These are phyloP conservation scores for Tetrahymena elliotti DNA, from an alignment of 73 alveolate species.

Conservation along the genomic window DNA sequence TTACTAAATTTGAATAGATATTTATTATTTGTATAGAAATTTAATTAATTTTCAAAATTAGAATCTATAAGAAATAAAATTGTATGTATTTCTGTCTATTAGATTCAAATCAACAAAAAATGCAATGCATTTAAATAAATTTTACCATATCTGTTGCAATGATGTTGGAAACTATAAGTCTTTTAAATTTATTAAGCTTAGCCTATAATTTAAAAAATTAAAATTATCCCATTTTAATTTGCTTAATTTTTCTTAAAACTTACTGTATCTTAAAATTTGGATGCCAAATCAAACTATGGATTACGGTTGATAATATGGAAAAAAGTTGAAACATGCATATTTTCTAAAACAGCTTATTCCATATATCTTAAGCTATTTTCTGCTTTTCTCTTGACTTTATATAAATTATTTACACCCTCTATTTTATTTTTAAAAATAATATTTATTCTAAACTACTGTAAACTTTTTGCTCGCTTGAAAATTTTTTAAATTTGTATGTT, in stretches of 20 bases:
- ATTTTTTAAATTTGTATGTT: too few relatives aligned
- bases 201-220: background rate
- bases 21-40: background rate
- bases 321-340: constrained; percentile 40
- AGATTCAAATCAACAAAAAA: background rate
- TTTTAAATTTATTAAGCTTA: background rate
- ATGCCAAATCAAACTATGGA: constrained; percentile 14
- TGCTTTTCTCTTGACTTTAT: constrained; percentile 22
- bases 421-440: background rate
- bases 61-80: background rate
- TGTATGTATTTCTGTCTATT: background rate
- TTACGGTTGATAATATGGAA: constrained; percentile 18
- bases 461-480: background rate
- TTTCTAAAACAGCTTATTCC: constrained; percentile 35
- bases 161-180: background rate
- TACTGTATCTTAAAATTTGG: background rate
- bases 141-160: background rate
- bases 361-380: constrained; percentile 6
- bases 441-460: background rate
- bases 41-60: background rate
- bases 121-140: background rate
- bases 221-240: background rate
- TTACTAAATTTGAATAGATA: background rate
- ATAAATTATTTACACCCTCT: constrained; percentile 44
- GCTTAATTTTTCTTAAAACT: background rate